Conservation (phyloP, 1,139 yeast species). For the Suhomyces terraborum region DNA sequence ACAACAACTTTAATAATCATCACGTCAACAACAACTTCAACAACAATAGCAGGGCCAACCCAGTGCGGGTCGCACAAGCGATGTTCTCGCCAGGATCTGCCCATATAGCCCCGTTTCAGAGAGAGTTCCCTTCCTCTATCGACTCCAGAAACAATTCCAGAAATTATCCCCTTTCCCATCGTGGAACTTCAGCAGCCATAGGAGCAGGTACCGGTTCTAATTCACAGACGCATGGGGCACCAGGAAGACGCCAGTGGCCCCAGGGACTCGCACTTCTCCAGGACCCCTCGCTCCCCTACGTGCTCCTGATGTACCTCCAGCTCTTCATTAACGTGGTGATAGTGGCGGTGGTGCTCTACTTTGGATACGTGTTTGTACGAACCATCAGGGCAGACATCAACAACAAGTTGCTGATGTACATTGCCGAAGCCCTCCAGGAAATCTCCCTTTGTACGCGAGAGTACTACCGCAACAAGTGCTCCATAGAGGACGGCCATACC, state of each 20-base stretch:
- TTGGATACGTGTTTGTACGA: conserved; percentile 54
- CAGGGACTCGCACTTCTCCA: neutral
- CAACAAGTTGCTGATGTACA: conserved; percentile 63
- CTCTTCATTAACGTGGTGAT: conserved; percentile 64
- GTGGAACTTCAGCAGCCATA: too few relatives aligned
- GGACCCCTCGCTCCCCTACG: conserved; percentile 64
- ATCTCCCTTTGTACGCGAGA: conserved; percentile 72
- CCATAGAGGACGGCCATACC: conserved; percentile 30
- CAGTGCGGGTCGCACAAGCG: conserved; percentile 46
- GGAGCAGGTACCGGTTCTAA: too few relatives aligned
- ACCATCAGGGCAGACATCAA: conserved; percentile 73
- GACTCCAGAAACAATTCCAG: too few relatives aligned
- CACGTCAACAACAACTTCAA: neutral
- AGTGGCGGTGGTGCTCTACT: conserved; percentile 54
- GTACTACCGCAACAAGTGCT: conserved; percentile 71
- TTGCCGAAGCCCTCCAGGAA: conserved; percentile 62
- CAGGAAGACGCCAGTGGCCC: too few relatives aligned
- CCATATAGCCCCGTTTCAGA: neutral
- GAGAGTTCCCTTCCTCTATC: too few relatives aligned
- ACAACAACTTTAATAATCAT: neutral
- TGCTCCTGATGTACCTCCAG: conserved; percentile 72
- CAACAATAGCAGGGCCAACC: conserved; percentile 25
- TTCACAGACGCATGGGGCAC: too few relatives aligned
- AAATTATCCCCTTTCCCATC: too few relatives aligned
- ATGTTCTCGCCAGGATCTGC: conserved; percentile 42